A percentile compares a stretch with the other conserved stretches of the same genome.
Conservation (phyloP, 2,329 filamentous ascomycete genomes). For the Dothistroma septosporum region DNA sequence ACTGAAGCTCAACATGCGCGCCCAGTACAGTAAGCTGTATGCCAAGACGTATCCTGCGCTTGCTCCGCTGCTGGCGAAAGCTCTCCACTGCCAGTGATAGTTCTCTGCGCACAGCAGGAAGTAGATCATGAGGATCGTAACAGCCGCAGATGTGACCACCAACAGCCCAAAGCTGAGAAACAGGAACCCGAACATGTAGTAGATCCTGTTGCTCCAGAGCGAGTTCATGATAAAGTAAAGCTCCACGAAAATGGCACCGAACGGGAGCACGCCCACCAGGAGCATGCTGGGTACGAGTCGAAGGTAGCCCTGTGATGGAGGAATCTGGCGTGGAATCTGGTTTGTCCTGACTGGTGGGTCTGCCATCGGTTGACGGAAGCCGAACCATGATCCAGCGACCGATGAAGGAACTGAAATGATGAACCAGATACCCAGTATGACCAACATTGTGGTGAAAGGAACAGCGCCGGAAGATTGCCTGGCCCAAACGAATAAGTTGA, state of each 20-base stretch:
- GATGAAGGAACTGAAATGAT: constrained; percentile 90
- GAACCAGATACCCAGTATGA: constrained; percentile 93
- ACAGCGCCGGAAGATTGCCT: constrained; percentile 89
- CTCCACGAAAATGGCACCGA: constrained; percentile 95
- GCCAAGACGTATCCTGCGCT: constrained; percentile 88
- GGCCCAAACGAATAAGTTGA: constrained; percentile 95
- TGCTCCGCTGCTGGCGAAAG: constrained; percentile 86
- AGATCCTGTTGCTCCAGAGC: constrained; percentile 97
- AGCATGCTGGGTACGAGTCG: constrained; percentile 85
- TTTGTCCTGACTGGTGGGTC: constrained; percentile 87
- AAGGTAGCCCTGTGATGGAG: constrained; percentile 76
- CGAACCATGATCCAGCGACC: constrained; percentile 85
- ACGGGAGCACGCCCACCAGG: constrained; percentile 86
- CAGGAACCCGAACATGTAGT: constrained; percentile 99
- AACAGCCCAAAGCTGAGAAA: constrained; percentile 97
- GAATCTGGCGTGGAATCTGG: constrained; percentile 96
- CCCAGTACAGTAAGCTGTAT: constrained; percentile 86
- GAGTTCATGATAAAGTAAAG: constrained; percentile 99
- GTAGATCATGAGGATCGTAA: constrained; percentile 91
- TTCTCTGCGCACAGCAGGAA: constrained; percentile 95
- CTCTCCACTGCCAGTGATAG: constrained; percentile 98
- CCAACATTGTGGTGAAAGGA: constrained; percentile 93
- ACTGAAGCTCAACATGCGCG: constrained; percentile 79
- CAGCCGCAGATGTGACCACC: constrained; percentile 89
- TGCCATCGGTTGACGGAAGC: constrained; percentile 68